phyloP scores from a whole-genome alignment of 352 stramenopile genomes.

The Pythium monospermum region DNA sequence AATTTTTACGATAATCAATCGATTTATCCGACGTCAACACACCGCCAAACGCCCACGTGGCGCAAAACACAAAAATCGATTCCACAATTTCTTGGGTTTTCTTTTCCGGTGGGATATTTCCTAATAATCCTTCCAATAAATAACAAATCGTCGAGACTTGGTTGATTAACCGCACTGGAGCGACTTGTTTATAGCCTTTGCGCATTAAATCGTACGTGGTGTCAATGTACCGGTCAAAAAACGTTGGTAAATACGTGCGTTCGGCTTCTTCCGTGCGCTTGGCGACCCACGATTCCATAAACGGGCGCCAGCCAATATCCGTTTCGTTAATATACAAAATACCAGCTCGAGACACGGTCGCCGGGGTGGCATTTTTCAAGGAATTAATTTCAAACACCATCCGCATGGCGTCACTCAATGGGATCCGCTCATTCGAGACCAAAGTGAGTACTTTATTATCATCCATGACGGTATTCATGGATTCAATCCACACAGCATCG shows the following conservation, averaged over 20 bases:
- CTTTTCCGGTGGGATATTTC: constrained; percentile 83
- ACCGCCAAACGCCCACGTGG: constrained; percentile 96
- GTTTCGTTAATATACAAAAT: constrained; percentile 89
- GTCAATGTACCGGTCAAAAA: constrained; percentile 97
- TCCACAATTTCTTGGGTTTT: constrained; percentile 92
- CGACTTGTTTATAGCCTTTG: constrained; percentile 95
- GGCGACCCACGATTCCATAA: constrained; percentile 95
- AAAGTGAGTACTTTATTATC: constrained; percentile 96
- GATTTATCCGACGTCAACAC: constrained; percentile 93
- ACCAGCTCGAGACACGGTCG: constrained; percentile 82
- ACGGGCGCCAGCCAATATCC: constrained; percentile 93
- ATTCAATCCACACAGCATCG: constrained; percentile 87
- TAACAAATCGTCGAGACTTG: constrained; percentile 96
- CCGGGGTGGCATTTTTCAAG: constrained; percentile 83
- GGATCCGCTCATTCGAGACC: constrained; percentile 85
- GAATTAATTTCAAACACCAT: constrained; percentile 91
- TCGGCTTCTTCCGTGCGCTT: constrained; percentile 89
- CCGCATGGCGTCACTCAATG: constrained; percentile 77
- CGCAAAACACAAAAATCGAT: constrained; percentile 94
- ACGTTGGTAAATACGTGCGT: constrained; percentile 86
- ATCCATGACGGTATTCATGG: constrained; percentile 98
- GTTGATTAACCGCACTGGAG: constrained; percentile 91
- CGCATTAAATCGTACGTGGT: constrained; percentile 91
- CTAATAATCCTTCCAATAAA: constrained; percentile 92
- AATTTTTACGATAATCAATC: constrained; percentile 88